Evolutionary conservation across 768 basidiomycete genomes (phyloP).

Genomic region (Mycena latifolia): DNA sequence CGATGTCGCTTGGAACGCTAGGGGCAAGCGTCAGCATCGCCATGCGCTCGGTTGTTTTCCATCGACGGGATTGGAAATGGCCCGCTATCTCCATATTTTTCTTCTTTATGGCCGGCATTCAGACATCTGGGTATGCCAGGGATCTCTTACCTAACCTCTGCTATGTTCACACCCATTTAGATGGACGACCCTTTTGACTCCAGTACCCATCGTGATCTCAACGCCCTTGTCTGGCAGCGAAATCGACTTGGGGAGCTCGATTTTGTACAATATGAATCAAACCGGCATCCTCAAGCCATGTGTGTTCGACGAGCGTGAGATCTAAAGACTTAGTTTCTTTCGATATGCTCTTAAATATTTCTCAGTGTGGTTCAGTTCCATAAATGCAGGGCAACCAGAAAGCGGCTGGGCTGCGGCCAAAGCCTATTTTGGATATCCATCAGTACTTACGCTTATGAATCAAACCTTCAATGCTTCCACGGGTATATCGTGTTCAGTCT

Average conservation of each 20-base stretch:
- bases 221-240: background rate
- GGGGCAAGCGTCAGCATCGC: background rate
- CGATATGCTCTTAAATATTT: too few relatives aligned
- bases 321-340: too few relatives aligned
- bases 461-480: background rate
- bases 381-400: background rate
- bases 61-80: background rate
- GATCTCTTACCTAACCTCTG: too few relatives aligned
- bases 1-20: background rate
- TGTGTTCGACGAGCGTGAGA: too few relatives aligned
- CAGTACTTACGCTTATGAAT: background rate
- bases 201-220: background rate
- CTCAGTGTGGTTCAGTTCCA: too few relatives aligned
- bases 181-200: background rate
- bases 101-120: background rate
- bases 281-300: too few relatives aligned
- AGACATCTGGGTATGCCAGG: background rate
- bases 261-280: background rate
- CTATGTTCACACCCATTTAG: background rate
- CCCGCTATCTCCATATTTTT: background rate
- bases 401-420: background rate
- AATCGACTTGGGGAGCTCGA: background rate
- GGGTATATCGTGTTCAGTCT: background rate
- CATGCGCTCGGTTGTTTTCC: background rate
- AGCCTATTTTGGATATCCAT: background rate